Base-by-base conservation (phyloP, 2,329 filamentous ascomycete genomes). In the Bipolaris sorokiniana region DNA sequence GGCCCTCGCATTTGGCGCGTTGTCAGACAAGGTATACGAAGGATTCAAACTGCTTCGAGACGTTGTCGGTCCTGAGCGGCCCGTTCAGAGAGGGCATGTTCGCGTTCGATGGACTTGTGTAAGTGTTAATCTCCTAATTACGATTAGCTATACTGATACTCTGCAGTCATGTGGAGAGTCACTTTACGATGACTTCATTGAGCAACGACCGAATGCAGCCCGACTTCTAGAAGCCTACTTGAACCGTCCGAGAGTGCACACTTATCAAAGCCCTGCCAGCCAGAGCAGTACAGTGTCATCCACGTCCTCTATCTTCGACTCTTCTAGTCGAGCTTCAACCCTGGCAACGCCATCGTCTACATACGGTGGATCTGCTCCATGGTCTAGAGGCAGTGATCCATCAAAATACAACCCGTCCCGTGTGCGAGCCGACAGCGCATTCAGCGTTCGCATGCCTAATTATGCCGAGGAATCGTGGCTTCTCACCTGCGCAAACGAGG, bases 181-280 rank as follows among this genome's bases (percentile, higher is more conserved):
- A 2, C 62, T 78, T 6, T 73, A 77, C 52, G 77, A 79, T 48
- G 77, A 79, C 61, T 78, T 75, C 47, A 62, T 74, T 44, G 77
- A 79, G 60, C 57, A 62, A 15, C 67, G 73, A 26, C 65, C 69
- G 5, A 77, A 77, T 16, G 77, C 76, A 41, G 76, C 76, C 9
- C 66, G 72, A 10, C 68, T 74, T n/a, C 63, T 79, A 0, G 76
- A 77, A 67, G 69, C 69, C 1, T 75, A 70, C 41, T 70, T 79
- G 15, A 78, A 78, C 52, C 62, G 73, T 2, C 72, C 73, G 3
- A 60, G 65, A 11, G 57, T 66, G 6, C 69, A 71, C 28, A 62
- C 70, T 13, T 65, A 70, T 5, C 55, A 46, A 16, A 69, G 64
- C 13, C 58, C 69, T 23, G 59, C 55, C 11, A 64, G 65, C 38